Evolutionary conservation across 257 asterid species (phyloP).

Genomic region (Plantago elongata): DNA sequence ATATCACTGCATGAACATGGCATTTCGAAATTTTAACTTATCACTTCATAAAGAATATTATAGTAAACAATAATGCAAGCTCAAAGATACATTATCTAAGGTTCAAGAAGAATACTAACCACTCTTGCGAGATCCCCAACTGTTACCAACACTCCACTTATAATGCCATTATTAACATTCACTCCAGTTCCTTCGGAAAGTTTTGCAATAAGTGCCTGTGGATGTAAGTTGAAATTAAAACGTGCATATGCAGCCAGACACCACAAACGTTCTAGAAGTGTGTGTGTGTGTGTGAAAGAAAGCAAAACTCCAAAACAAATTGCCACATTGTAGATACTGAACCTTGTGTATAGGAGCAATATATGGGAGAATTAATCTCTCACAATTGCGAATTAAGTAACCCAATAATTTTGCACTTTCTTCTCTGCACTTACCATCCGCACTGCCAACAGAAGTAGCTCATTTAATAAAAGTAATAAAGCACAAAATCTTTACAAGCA

Average conservation of each 20-base stretch:
- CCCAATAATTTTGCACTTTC: conserved; percentile 99
- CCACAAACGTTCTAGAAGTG: too few species aligned
- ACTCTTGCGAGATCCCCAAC: conserved; percentile 99
- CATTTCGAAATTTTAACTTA: background rate
- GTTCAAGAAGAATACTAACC: conserved; percentile 41
- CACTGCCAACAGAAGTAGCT: conserved; percentile 57
- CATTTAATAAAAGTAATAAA: conserved; percentile 25
- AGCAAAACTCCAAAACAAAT: conserved; percentile 16
- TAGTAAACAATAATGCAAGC: conserved; percentile 8
- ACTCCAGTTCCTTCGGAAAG: conserved; percentile 91
- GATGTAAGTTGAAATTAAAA: background rate
- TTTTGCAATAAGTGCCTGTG: conserved; percentile 92
- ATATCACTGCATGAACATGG: background rate
- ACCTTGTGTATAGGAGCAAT: conserved; percentile 99
- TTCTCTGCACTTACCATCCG: conserved; percentile 97
- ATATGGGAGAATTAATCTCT: conserved; percentile 87
- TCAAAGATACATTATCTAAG: background rate
- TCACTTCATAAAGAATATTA: conserved; percentile 4
- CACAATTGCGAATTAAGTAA: conserved; percentile 95
- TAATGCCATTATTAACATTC: conserved; percentile 87
- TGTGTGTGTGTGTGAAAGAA: conserved; percentile 9
- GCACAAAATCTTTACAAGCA: conserved; percentile 17
- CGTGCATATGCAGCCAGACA: background rate
- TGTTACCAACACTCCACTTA: conserved; percentile 94
- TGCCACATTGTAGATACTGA: conserved; percentile 13